Base-by-base conservation (phyloP, 202 grass and related monocot species). In the Saccharum hybrid region DNA sequence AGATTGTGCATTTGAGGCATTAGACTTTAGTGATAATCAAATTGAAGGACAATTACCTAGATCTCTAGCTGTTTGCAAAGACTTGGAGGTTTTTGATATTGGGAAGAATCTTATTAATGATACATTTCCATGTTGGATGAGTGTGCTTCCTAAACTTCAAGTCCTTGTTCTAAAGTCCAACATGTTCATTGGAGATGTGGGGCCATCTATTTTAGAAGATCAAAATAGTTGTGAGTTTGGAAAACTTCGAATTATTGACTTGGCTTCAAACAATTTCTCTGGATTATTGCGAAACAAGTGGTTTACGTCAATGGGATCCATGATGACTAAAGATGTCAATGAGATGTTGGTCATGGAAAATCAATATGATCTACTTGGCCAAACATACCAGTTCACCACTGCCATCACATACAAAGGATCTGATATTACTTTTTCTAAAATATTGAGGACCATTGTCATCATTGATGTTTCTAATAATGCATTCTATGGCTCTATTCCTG, bases 31-130 rank as follows among this genome's bases (percentile, higher is more conserved):
- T 4, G 23, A 40, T 16, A 93, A 90, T 12, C 2, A 6, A 40
- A 74, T 96, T 38, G 70, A 66, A 52, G 93, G 93, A 22, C 56
- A 51, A 5, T 28, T 95, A 65, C 85, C 93, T 3, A 84, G 65
- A 75, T 88, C 74, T 42, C 68, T 88, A 38, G 75, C 14, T 52
- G 51, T 40, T 57, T 88, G 78, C 41, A 36, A 8, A 52, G 79
- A 77, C 45, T 64, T 81, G n/a, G 87, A 94, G 75, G 72, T 94
- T 31, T 63, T 94, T 22, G 92, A 94, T 52, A 45, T 94, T 2
- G 82, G 87, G 61, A 90, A 88, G 63, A 94, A 94, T 79, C 5
- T 3, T 18, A 63, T 94, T 6, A 2, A 30, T 63, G 92, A 81
- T 64, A 45, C 28, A 4, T 94, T 94, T 67, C 93, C 93, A 16